Base-by-base conservation (phyloP, 192 early-diverging fungal species). In the Mortierella hygrophila region DNA sequence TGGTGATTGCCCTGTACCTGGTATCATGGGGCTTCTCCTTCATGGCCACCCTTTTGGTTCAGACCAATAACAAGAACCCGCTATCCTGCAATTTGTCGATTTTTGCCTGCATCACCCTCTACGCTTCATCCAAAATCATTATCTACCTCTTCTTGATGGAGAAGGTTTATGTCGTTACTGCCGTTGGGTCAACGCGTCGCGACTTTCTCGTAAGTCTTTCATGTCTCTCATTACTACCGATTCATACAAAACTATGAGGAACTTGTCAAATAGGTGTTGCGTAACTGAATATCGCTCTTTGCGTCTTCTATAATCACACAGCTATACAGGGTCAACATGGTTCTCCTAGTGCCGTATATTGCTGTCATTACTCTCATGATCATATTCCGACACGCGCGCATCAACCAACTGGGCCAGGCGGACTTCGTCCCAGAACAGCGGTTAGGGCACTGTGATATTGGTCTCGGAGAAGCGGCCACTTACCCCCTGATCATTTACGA, bases 131-230 rank as follows among this genome's bases (percentile, higher is more conserved):
- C 75, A 89, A 89, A 37, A 69, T 89, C 32, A 60, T 87, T 0
- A 73, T 89, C 15, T 89, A 88, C 54, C 70, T 89, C 9, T 89
- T 87, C 74, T 78, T 89, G 54, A 89, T 87, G 29, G 88, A 89
- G 81, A 89, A 89, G 79, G 88, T 81, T 7, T 75, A 75, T 41
- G 72, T 73, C 44, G 72, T 73, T 47, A 73, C 72, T 46, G 72
- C 72, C 8, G 44, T 73, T 23, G 74, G 74, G 6, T 26, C 38
- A 52, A 75, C 74, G 0, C 74, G 74, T 23, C 32, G 26, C 54
- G 47, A 49, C 46, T 75, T 75, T 57, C 9, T 57, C n/a, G 55
- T 57, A 57, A 57, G 55, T 57, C 10, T 1, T 57, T 57, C 0
- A 26, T 57, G 0, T 10, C 55, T 1, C 0, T 26, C n/a, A 10